These are phyloP conservation scores for Cenchrus fungigraminus DNA, from an alignment of 176 grass and related monocot species.

Conservation along the genomic window DNA sequence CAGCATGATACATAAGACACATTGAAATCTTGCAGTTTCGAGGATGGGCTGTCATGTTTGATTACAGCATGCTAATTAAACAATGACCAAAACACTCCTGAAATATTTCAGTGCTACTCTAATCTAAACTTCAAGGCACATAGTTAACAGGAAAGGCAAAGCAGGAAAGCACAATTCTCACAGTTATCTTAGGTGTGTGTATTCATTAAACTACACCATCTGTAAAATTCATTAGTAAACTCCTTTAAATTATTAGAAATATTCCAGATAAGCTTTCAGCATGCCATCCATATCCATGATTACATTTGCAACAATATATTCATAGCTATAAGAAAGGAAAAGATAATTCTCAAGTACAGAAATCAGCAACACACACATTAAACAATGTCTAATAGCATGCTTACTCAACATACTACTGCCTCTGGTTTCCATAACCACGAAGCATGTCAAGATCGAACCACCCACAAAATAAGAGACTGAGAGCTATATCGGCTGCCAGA, in stretches of 20 bases:
- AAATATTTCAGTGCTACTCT: not conserved
- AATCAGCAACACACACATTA: constrained; percentile 19
- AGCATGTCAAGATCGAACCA: not conserved
- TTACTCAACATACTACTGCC: constrained; percentile 23
- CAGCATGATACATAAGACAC: not conserved
- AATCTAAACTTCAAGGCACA: constrained; percentile 7
- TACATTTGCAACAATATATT: constrained; percentile 8
- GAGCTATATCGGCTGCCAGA: not conserved
- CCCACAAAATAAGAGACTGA: not conserved
- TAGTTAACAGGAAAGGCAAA: not conserved
- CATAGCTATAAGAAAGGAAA: not conserved
- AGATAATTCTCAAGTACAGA: constrained; percentile 10
- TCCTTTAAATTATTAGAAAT: constrained; percentile 17
- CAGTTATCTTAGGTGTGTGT: not conserved
- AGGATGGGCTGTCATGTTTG: not conserved
- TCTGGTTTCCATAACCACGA: constrained; percentile 25
- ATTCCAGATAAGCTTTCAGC: constrained; percentile 9
- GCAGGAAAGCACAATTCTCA: constrained; percentile 26
- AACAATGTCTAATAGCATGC: not conserved
- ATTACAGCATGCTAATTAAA: not conserved
- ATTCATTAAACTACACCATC: constrained; percentile 27
- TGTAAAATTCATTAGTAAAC: constrained; percentile 14
- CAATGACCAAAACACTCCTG: not conserved
- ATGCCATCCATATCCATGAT: constrained; percentile 19
- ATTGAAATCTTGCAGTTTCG: not conserved